Evolutionary conservation across 495 filamentous ascomycete species (phyloP).

Genomic region (Penicillium ochrochloron): DNA sequence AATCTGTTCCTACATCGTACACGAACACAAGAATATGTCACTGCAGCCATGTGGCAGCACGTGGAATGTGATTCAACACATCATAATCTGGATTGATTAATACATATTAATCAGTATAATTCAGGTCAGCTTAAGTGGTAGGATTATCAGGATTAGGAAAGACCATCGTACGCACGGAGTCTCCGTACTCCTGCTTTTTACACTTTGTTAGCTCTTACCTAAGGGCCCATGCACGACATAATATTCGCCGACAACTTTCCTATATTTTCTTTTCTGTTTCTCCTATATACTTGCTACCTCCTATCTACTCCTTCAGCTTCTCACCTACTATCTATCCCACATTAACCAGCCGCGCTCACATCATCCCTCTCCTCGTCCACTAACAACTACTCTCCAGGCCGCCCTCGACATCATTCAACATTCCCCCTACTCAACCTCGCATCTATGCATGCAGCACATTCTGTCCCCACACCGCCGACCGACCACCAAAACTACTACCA

Average conservation of each 20-base stretch:
- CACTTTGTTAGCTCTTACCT: not conserved
- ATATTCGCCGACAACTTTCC: not conserved
- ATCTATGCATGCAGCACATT: conserved; percentile 18
- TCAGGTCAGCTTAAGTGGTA: too few relatives aligned
- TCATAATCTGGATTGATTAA: too few relatives aligned
- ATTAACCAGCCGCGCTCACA: not conserved
- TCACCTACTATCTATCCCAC: not conserved
- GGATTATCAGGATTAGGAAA: too few relatives aligned
- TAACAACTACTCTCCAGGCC: not conserved
- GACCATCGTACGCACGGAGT: too few relatives aligned
- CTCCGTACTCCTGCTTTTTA: too few relatives aligned
- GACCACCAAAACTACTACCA: not conserved
- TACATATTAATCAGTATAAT: too few relatives aligned
- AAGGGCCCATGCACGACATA: not conserved
- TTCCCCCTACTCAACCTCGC: not conserved
- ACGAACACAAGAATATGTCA: not conserved
- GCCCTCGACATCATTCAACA: not conserved
- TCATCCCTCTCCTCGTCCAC: not conserved
- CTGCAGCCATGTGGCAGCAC: conserved; percentile 2
- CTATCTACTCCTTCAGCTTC: not conserved
- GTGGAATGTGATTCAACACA: not conserved
- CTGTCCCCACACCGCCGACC: conserved; percentile 15
- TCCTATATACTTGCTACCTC: not conserved
- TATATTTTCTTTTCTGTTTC: not conserved
- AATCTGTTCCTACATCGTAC: not conserved